Percentiles rank a stretch among this genome's conserved stretches.
phyloP scores from a whole-genome alignment of 345 rosid genomes.

The Populus tremula region DNA sequence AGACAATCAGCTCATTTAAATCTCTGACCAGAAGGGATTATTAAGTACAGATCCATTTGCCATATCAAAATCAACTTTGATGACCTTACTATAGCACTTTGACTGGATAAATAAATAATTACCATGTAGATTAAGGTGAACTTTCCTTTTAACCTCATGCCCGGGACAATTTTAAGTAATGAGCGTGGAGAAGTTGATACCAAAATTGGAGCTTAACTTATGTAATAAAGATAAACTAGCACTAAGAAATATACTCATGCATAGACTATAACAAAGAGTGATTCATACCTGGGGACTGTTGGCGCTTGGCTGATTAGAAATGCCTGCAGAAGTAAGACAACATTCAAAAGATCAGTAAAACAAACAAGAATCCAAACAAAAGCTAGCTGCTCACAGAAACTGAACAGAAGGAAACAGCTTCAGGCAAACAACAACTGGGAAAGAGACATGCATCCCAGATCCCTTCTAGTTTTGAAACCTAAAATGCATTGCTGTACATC shows the following conservation, averaged over 20 bases:
- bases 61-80: not conserved
- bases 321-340: slow-evolving; percentile 38
- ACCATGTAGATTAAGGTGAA: not conserved
- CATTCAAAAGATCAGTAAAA: slow-evolving; percentile 4
- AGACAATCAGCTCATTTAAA: not conserved
- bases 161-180: not conserved
- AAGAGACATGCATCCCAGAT: not conserved
- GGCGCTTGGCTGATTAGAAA: slow-evolving; percentile 36
- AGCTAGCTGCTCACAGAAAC: not conserved
- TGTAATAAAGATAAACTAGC: not conserved
- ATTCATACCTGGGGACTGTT: slow-evolving; percentile 44
- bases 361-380: not conserved
- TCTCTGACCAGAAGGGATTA: not conserved
- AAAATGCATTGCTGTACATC: not conserved
- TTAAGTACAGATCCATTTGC: not conserved
- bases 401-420: not conserved
- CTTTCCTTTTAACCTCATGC: not conserved
- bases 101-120: not conserved
- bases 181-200: not conserved
- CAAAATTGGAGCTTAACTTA: not conserved
- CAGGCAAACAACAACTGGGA: not conserved
- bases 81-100: not conserved
- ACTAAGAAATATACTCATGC: not conserved
- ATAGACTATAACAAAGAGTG: slow-evolving; percentile 12
- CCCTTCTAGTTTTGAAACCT: not conserved